Base-by-base conservation (phyloP, 2,329 filamentous ascomycete genomes). In the Moelleriella libera region DNA sequence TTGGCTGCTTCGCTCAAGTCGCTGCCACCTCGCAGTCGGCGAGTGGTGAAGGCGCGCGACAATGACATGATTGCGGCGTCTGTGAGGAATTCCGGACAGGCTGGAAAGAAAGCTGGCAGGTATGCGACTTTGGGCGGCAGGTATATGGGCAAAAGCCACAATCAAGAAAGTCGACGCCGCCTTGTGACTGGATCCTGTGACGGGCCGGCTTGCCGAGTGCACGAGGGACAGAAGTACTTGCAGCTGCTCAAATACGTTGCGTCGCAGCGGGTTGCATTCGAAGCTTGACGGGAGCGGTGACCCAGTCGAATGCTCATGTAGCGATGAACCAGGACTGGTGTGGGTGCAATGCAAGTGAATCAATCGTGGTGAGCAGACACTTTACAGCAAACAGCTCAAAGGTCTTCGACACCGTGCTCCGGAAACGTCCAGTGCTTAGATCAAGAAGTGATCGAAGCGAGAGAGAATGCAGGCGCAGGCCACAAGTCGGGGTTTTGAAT, bases 1-100 rank as follows among this genome's bases (percentile, higher is more conserved):
- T 62, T 62, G 45, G 56, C 51, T n/a, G 58, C 55, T 30, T 70
- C 68, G 30, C 71, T 69, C 42, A 70, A 57, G 51, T 72, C 66
- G 51, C 70, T 60, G 51, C 67, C 66, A 48, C 60, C 51, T 69
- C 80, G 84, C 55, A 68, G 70, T 64, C 81, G 78, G 64, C 79
- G 77, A 55, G 80, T 85, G 39, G 78, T 82, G 62, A 89, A 84
- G 50, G 83, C 83, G 60, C 85, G 76, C 46, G 81, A 75, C 55
- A 89, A 68, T 73, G 72, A 73, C 60, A 71, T 74, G 51, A 29
- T 29, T 28, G 42, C 10, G 21, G 21, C 2, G 7, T 11, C 21
- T 44, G 11, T 30, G 44, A 37, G 32, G 32, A 21, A 29, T 29
- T 30, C 14, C 28, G 45, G 47, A 31, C 42, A n/a, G 45, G 44